These are phyloP conservation scores for Aspergillus tubingensis DNA, from an alignment of 2,329 filamentous ascomycete species.

Conservation along the genomic window DNA sequence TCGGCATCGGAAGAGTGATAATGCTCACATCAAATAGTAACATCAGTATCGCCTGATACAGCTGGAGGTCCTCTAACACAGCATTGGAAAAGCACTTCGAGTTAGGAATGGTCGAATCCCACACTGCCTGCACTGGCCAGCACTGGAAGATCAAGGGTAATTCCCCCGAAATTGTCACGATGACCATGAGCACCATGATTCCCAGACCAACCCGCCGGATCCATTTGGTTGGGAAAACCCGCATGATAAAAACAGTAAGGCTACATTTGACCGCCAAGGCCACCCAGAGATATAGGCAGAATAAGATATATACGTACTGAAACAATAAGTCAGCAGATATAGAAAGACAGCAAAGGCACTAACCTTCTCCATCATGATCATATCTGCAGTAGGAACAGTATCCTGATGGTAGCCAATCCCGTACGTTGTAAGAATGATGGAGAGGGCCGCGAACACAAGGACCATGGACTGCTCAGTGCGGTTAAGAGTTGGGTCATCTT, in stretches of 20 bases:
- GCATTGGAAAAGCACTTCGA: slow-evolving; percentile 1
- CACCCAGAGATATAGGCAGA: not conserved
- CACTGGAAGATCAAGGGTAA: not conserved
- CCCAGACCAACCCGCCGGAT: not conserved
- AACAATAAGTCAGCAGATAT: not conserved
- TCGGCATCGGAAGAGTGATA: not conserved
- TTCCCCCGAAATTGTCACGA: not conserved
- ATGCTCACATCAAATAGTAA: not conserved
- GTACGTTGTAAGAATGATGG: not conserved
- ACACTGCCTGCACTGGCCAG: not conserved
- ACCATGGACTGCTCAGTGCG: not conserved
- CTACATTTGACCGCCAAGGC: not conserved
- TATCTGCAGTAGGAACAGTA: not conserved
- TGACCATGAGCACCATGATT: not conserved
- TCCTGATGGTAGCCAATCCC: not conserved
- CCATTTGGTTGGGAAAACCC: not conserved
- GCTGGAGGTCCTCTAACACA: not conserved
- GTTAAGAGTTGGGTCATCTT: not conserved
- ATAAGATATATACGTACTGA: not conserved
- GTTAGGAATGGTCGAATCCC: not conserved
- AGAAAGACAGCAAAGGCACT: not conserved
- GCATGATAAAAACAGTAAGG: not conserved
- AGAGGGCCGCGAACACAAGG: not conserved
- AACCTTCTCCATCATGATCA: not conserved
- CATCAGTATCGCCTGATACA: slow-evolving; percentile 5